Base-by-base conservation (phyloP, 352 stramenopile genomes). In the Globisporangium apiculatum region DNA sequence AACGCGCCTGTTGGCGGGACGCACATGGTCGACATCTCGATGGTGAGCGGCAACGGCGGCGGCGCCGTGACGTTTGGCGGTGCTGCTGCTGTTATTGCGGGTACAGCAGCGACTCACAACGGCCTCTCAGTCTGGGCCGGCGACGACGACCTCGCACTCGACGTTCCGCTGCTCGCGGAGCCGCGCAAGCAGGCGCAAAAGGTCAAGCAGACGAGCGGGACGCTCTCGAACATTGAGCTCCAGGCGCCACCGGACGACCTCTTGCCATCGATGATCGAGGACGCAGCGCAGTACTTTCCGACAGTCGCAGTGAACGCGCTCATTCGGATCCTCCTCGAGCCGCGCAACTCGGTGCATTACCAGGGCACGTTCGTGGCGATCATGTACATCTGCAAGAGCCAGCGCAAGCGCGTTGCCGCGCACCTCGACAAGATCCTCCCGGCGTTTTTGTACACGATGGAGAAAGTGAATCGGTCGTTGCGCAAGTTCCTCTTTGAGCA, bases 311-410 rank as follows among this genome's bases (percentile, higher is more conserved):
- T 98, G 35, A 96, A 99, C 62, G 94, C 96, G 31, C 77, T 99
- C 36, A 98, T 98, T 58, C 80, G 91, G n/a, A 98, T 99, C 54
- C 85, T 99, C n/a, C 82, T 96, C 24, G 96, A 99, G 65, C 79
- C 92, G 40, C 95, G 92, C 36, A 91, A 99, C 48, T 95, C 92
- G 31, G 92, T 96, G 17, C 95, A 99, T 57, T 98, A 99, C 65
- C 87, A 97, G 37, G 97, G 96, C 57, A 97, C 97, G 5, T 98
- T 99, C 61, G 96, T 99, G 52, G 95, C 97, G 17, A 94, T 99
- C 53, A 99, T 98, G 83, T 98, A 98, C 64, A 99, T 99, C 62
- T 99, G 98, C 75, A 97, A 98, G 68, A 95, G 85, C 50, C 85
- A 99, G 41, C 91, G 94, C 0, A 83, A 98, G 45, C 84, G 87